Base-by-base conservation (phyloP, 192 early-diverging fungal species). In the Gamsiella multidivaricata region DNA sequence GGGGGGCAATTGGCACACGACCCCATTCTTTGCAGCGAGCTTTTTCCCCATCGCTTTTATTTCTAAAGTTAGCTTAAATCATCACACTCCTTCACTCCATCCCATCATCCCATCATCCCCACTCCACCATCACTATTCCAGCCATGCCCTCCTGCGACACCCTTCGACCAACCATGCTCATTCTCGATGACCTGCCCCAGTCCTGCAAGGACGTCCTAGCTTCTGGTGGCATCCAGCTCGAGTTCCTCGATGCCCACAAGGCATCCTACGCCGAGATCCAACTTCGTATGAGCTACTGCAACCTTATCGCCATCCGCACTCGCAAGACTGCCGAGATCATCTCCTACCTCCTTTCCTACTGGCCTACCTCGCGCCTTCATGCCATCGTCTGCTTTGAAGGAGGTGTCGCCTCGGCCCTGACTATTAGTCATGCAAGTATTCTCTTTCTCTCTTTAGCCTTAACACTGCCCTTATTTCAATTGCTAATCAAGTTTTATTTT, bases 281-380 rank as follows among this genome's bases (percentile, higher is more conserved):
- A 34, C 61, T 78, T 14, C 51, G 74, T 33, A 78, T 78, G 74
- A 57, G 53, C 54, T 78, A 78, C 61, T 78, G 74, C 74, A 78
- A 78, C 52, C 52, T 78, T 47, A 78, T 78, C 8, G 74, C 74
- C 46, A 78, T 78, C 42, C 65, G 74, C 37, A 69, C 74, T 39
- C 74, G 74, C 59, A 68, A 69, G 53, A 78, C 74, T 12, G 74
- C 74, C 6, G 74, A 78, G 54, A 78, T 78, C 61, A 78, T 78
- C 60, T 78, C 74, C 9, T 78, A 78, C 65, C 54, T 78, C 18
- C 74, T 78, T 45, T 62, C 58, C 14, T 78, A 78, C 65, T 78
- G 74, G 74, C 74, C 74, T 29, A 78, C 74, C 61, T 78, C 74
- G 26, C 74, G 74, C 37, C 61, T 78, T 23, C 66, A 78, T 23